Percentiles rank a stretch among this genome's conserved stretches.
Evolutionary conservation across 1,284 basidiomycete species (phyloP).

Genomic region (Xanthoconium separans): DNA sequence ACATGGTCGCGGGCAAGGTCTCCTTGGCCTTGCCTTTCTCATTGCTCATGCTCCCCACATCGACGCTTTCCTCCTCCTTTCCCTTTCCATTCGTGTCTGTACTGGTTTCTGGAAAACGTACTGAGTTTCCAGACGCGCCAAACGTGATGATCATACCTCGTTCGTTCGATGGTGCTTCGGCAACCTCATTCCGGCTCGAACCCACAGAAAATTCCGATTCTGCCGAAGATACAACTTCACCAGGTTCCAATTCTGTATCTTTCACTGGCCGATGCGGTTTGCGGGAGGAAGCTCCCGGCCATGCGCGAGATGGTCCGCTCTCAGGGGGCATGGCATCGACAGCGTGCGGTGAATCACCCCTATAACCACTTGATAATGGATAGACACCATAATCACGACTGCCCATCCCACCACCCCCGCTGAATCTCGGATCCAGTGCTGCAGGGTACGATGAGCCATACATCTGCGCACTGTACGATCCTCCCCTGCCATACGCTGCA

Average conservation of each 20-base stretch:
- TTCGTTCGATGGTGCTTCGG: background rate
- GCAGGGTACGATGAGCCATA: conserved; percentile 11
- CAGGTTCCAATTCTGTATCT: conserved; percentile 22
- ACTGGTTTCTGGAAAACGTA: background rate
- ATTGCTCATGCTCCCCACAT: background rate
- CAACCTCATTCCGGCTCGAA: conserved; percentile 23
- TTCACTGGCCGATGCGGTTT: background rate
- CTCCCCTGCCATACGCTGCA: background rate
- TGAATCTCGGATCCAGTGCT: conserved; percentile 13
- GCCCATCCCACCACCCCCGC: background rate
- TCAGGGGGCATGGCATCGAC: background rate
- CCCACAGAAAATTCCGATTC: conserved; percentile 29
- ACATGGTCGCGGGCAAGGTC: background rate
- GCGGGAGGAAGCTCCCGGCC: background rate
- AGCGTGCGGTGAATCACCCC: background rate
- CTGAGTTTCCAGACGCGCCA: background rate
- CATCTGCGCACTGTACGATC: background rate
- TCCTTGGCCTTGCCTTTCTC: conserved; percentile 14
- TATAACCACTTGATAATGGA: background rate
- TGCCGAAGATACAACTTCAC: conserved; percentile 26
- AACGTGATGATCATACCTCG: conserved; percentile 11
- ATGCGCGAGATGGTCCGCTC: conserved; percentile 7
- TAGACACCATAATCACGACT: background rate
- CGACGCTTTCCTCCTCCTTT: background rate
- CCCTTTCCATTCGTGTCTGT: background rate